Percentiles rank a stretch among this genome's conserved stretches.
Conservation (phyloP, 139 green algal genomes). For the Medakamo hakoo region DNA sequence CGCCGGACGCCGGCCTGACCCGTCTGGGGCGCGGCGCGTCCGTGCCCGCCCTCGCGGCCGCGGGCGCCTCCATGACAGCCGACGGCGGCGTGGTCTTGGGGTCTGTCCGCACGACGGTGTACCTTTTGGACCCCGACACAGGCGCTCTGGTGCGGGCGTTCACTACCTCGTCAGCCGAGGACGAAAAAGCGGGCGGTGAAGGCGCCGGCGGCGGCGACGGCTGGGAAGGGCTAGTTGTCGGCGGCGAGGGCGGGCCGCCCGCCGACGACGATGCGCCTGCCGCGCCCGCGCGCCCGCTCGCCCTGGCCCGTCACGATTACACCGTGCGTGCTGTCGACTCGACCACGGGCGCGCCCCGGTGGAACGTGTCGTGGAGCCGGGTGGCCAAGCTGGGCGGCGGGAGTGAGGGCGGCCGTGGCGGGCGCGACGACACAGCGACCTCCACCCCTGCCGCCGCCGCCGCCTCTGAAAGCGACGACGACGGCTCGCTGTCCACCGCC, state of each 20-base stretch:
- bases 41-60: constrained; percentile 68
- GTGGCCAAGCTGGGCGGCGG: constrained; percentile 1
- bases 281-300: constrained; percentile 7
- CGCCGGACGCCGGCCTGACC: background rate
- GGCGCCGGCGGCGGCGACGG: background rate
- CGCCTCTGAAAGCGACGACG: background rate
- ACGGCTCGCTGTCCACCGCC: background rate
- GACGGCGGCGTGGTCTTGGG: constrained; percentile 78
- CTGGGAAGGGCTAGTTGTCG: background rate
- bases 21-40: constrained; percentile 56
- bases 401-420: background rate
- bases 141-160: constrained; percentile 30
- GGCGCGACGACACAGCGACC: background rate
- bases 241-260: background rate
- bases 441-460: background rate
- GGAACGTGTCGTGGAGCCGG: constrained; percentile 19
- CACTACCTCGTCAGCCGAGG: too few species aligned
- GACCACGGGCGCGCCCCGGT: constrained; percentile 9
- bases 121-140: constrained; percentile 49
- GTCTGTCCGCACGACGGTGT: constrained; percentile 42
- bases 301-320: constrained; percentile 57
- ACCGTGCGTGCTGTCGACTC: constrained; percentile 43
- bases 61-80: constrained; percentile 49
- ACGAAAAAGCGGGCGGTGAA: too few species aligned
- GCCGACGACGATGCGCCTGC: background rate